These are phyloP conservation scores for Reutealis trisperma DNA, from an alignment of 345 rosid genomes.

Conservation along the genomic window DNA sequence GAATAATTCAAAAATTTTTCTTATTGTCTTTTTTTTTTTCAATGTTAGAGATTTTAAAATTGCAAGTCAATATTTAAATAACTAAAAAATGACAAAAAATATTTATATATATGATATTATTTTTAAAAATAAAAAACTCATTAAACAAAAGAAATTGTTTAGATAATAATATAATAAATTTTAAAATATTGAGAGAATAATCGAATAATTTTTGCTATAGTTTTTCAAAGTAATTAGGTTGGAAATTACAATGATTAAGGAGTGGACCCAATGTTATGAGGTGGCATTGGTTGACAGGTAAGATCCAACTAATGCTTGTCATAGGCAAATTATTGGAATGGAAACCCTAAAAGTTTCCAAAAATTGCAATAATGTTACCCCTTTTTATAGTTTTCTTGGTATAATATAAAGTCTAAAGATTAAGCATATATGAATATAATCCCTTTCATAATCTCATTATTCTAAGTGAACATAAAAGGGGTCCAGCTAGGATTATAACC, in stretches of 20 bases:
- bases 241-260: slow-evolving; percentile 1
- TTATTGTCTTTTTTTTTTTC: too few species aligned
- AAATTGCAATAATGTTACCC: background rate
- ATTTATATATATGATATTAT: too few species aligned
- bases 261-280: background rate
- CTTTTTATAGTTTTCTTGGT: background rate
- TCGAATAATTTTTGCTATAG: background rate
- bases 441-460: background rate
- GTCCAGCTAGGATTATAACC: slow-evolving; percentile 1
- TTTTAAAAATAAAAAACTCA: too few species aligned
- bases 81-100: too few species aligned
- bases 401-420: background rate
- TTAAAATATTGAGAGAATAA: too few species aligned
- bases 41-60: too few species aligned
- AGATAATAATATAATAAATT: too few species aligned
- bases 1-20: too few species aligned
- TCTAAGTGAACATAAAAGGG: background rate
- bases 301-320: slow-evolving; percentile 3
- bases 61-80: too few species aligned
- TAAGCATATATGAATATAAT: background rate
- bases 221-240: background rate
- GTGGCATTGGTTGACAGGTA: slow-evolving; percentile 10
- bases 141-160: too few species aligned
- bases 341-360: background rate
- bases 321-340: slow-evolving; percentile 4